Conservation (phyloP, 73 alveolate species). For the Stentor roeselii region DNA sequence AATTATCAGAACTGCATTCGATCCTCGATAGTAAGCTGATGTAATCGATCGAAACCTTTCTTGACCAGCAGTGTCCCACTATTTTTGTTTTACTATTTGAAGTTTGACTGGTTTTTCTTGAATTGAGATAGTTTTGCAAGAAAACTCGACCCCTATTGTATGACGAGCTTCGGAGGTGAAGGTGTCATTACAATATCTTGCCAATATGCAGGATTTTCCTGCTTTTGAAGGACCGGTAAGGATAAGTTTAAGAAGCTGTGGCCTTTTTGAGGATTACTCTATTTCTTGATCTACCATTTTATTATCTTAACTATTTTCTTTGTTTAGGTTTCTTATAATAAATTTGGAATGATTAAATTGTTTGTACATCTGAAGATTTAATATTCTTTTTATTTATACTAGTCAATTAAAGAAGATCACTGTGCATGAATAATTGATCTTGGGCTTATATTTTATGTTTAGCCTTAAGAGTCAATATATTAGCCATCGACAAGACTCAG, state of each 20-base stretch:
- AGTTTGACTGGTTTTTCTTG: conserved; percentile 62
- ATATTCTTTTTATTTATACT: too few species aligned
- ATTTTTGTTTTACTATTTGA: too few species aligned
- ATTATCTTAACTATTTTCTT: too few species aligned
- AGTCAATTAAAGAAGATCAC: too few species aligned
- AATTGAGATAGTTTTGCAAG: conserved; percentile 70
- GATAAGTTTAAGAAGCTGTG: conserved; percentile 38
- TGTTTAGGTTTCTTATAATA: too few species aligned
- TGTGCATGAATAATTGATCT: too few species aligned
- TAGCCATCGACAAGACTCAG: too few species aligned
- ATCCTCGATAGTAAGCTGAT: neutral
- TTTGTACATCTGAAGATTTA: too few species aligned
- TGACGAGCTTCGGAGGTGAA: conserved; percentile 57
- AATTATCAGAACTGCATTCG: neutral
- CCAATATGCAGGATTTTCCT: conserved; percentile 66
- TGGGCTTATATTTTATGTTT: too few species aligned
- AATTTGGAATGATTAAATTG: too few species aligned
- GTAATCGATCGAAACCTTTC: conserved; percentile 7
- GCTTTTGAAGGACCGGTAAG: conserved; percentile 62
- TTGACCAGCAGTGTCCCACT: conserved; percentile 28
- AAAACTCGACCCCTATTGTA: conserved; percentile 89
- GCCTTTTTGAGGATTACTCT: conserved; percentile 32
- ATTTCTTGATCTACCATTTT: too few species aligned
- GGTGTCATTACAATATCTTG: conserved; percentile 57
- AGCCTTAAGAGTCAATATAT: too few species aligned